Base-by-base conservation (phyloP, 208 protist genomes). In the Acanthamoeba royreba region DNA sequence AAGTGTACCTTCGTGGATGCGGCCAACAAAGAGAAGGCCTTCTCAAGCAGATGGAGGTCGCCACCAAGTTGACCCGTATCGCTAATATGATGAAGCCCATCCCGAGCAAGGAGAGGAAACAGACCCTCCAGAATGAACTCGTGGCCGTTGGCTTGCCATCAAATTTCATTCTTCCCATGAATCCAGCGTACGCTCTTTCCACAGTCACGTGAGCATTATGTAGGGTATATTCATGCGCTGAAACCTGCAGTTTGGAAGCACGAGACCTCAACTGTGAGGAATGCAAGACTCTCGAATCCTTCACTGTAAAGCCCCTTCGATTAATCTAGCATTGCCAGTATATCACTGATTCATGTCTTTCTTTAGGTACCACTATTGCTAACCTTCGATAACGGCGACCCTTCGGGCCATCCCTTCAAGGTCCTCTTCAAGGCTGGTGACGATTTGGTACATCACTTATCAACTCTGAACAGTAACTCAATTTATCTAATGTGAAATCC, bases 381-480 rank as follows among this genome's bases (percentile, higher is more conserved):
- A 3, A 42, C 61, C 31, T 72, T 42, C n/a, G 61, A 72, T 9
- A 72, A 72, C 61, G 40, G 22, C 0, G 61, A 72, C 77, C 93
- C 33, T 98, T 98, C 58, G 74, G 98, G 45, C 91, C 98, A 28
- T 33, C 63, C 45, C 55, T 97, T 22, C 97, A 97, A 81, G 0
- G 55, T 95, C 8, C 95, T 97, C 0, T 97, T 97, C 66, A 97
- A 97, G 72, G 61, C 45, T 22, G 96, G 97, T 45, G 97, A 98
- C 90, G 97, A 98, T 93, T n/a, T 98, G n/a, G 90, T 93, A 42
- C 96, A 97, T 77, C 58, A 94, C 19, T 97, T 96, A 69, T 66
- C 49, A 8, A 96, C 96, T 33, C 43, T 53, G 22, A 7, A 55
- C 4, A 94, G 87, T 49, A 22, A 53, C 7, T 49, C 86, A 3